These are phyloP conservation scores for Cucurbita maxima DNA, from an alignment of 306 rosid genomes.

Conservation along the genomic window DNA sequence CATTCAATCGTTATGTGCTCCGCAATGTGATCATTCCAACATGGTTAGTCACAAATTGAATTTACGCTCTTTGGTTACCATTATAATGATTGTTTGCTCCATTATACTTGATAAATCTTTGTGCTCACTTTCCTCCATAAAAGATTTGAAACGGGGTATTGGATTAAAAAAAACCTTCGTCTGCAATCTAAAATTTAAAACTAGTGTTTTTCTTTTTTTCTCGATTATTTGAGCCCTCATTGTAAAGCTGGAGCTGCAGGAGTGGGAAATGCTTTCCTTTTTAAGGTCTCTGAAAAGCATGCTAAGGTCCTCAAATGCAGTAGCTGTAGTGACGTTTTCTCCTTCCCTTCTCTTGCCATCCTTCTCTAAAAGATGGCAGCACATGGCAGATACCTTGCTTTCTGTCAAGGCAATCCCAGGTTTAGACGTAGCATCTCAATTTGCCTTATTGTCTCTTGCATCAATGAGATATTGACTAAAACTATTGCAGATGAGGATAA, in stretches of 20 bases:
- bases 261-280: conserved; percentile 83
- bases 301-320: conserved; percentile 59
- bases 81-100: not conserved
- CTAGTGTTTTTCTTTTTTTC: not conserved
- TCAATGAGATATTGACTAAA: not conserved
- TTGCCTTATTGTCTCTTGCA: not conserved
- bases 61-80: not conserved
- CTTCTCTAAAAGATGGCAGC: conserved; percentile 68
- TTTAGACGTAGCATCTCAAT: not conserved
- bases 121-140: not conserved
- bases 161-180: not conserved
- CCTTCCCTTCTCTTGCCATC: conserved; percentile 54
- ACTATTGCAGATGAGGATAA: conserved; percentile 61
- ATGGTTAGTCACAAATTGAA: conserved; percentile 29
- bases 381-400: conserved; percentile 81
- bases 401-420: conserved; percentile 81
- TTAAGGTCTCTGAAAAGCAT: conserved; percentile 53
- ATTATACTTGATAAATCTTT: not conserved
- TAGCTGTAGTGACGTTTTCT: conserved; percentile 60
- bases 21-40: conserved; percentile 57
- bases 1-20: conserved; percentile 82
- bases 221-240: not conserved
- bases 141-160: not conserved
- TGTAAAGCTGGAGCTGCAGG: conserved; percentile 29
- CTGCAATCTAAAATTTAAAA: not conserved